Base-by-base conservation (phyloP, 1,139 yeast species). In the Kazachstania sp. region DNA sequence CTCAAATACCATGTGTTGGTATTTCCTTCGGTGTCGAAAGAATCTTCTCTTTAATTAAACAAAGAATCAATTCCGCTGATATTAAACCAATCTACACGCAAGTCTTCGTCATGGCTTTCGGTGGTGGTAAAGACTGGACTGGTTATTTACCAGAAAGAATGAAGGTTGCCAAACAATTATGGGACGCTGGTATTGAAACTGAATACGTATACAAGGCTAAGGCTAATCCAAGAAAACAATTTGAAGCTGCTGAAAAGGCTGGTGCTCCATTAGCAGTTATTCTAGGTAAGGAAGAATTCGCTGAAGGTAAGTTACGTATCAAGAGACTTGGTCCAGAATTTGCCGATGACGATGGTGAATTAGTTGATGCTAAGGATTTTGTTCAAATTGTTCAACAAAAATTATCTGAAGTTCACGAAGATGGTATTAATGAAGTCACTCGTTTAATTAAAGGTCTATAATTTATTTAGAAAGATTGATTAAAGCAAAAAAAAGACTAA, bases 21-120 rank as follows among this genome's bases (percentile, higher is more conserved):
- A 74, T 90, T 47, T 90, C 97, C 3, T 92, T 92, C 61, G 98
- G 98, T 60, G 92, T 92, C 47, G 98, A 92, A 70, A 81, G 98
- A 67, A 71, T 92, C 54, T 92, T 92, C 66, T 87, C 97, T 12
- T 72, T 92, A 50, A 81, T 92, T 60, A 88, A 86, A 67, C 82
- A 87, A 48, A 79, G 95, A 64, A 69, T 69, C 37, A 72, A 73
- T 18, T 71, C 83, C 41, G 77, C 80, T 53, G 73, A 78, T 53
- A 75, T 88, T 51, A 79, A 92, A 57, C 81, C 97, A 34, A 77
- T 90, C 37, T 81, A 90, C 44, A 92, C 97, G 13, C 95, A 92
- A 66, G 97, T 86, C 16, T 92, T 75, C 63, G 84, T 92, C 46
- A 90, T 92, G 97, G 97, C 97, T 1, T 88, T 92, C 63, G 98